Evolutionary conservation across 306 rosid genomes (phyloP).

Genomic region (Boehmeria nivea): DNA sequence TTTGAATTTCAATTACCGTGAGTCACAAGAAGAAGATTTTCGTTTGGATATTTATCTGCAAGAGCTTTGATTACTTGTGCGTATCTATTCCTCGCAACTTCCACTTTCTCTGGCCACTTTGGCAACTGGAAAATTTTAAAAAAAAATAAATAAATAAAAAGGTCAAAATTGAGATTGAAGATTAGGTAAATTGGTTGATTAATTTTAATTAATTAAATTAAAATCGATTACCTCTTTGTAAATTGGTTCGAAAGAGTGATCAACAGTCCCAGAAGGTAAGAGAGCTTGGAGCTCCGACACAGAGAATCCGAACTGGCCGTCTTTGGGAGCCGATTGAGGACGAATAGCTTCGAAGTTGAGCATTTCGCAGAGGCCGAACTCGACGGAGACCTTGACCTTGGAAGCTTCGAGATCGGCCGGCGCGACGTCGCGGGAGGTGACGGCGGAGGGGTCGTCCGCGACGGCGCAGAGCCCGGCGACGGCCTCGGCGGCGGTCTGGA

Average conservation of each 20-base stretch:
- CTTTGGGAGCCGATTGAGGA: slow-evolving; percentile 45
- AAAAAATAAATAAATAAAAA: slow-evolving; percentile 3
- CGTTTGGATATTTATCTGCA: slow-evolving; percentile 60
- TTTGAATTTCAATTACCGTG: slow-evolving; percentile 48
- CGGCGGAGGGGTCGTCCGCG: slow-evolving; percentile 20
- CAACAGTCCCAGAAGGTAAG: slow-evolving; percentile 70
- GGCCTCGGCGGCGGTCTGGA: slow-evolving; percentile 70
- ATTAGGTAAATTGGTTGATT: too few relatives aligned
- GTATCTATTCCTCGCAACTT: slow-evolving; percentile 49
- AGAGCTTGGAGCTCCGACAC: slow-evolving; percentile 60
- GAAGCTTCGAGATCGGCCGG: slow-evolving; percentile 54
- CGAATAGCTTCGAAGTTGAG: slow-evolving; percentile 57
- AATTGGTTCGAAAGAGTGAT: slow-evolving; percentile 42
- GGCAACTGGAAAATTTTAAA: slow-evolving; percentile 50
- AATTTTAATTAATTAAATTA: background rate
- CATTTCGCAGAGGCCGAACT: slow-evolving; percentile 87
- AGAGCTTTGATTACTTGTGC: slow-evolving; percentile 49
- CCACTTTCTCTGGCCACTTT: slow-evolving; percentile 52
- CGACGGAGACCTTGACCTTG: slow-evolving; percentile 66
- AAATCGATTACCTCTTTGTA: slow-evolving; percentile 51
- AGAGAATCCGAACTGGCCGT: slow-evolving; percentile 68
- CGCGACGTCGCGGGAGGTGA: slow-evolving; percentile 20
- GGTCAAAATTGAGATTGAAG: too few relatives aligned
- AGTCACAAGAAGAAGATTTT: slow-evolving; percentile 87
- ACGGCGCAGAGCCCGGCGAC: slow-evolving; percentile 48